These are phyloP conservation scores for Fusarium napiforme DNA, from an alignment of 2,329 filamentous ascomycete genomes.

Conservation along the genomic window DNA sequence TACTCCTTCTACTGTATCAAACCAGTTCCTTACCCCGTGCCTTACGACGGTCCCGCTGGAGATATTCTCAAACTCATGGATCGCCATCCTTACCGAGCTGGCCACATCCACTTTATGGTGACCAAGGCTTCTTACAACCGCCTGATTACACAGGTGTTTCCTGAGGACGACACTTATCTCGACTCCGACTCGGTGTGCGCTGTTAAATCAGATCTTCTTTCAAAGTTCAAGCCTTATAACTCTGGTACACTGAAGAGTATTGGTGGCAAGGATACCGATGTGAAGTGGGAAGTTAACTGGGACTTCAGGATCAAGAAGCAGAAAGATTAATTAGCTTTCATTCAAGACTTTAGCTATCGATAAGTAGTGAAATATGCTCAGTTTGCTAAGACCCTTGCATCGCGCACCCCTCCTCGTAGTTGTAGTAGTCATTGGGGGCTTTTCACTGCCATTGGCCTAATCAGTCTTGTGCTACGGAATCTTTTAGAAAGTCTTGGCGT, in stretches of 20 bases:
- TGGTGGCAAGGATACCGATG: rapidly evolving
- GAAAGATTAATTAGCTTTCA: not conserved
- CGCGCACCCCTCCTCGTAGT: too few species aligned
- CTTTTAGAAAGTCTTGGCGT: not conserved
- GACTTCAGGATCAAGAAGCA: not conserved
- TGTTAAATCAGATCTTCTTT: not conserved
- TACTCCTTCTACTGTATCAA: not conserved
- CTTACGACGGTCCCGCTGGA: not conserved
- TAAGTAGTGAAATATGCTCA: too few species aligned
- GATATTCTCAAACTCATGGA: not conserved
- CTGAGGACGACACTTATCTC: not conserved
- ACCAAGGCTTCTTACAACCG: not conserved
- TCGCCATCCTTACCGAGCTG: not conserved
- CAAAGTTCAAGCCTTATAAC: rapidly evolving
- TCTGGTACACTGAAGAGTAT: rapidly evolving
- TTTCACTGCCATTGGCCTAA: too few species aligned
- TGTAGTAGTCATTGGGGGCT: not conserved
- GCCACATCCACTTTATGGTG: not conserved
- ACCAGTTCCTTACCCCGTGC: not conserved
- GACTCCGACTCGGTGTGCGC: not conserved
- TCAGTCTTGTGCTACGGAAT: not conserved
- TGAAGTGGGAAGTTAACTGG: not conserved
- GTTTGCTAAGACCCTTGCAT: too few species aligned
- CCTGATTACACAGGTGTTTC: not conserved
- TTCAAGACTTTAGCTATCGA: rapidly evolving